Evolutionary conservation across 306 rosid genomes (phyloP).

Genomic region (Cucumis sativus): DNA sequence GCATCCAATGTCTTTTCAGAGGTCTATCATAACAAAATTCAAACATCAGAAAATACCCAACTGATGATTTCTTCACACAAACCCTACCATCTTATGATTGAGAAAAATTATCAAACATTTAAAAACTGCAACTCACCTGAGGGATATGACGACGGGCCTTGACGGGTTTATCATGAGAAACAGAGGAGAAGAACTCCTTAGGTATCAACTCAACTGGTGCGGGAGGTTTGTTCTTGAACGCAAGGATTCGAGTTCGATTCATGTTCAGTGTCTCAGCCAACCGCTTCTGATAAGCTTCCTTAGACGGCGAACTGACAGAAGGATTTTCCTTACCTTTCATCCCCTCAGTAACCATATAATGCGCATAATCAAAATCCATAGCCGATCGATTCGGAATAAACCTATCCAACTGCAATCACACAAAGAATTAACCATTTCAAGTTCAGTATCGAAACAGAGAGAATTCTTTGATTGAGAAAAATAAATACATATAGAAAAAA

Average conservation of each 20-base stretch:
- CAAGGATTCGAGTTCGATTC: conserved; percentile 55
- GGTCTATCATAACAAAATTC: conserved; percentile 26
- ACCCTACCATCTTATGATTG: background rate
- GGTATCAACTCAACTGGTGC: conserved; percentile 37
- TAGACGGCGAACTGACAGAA: conserved; percentile 29
- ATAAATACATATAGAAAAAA: background rate
- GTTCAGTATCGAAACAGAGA: background rate
- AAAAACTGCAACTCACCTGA: conserved; percentile 27
- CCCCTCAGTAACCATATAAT: conserved; percentile 38
- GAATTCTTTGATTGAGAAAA: background rate
- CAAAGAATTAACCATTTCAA: background rate
- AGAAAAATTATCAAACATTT: background rate
- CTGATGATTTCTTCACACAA: background rate
- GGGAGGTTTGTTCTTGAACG: conserved; percentile 85
- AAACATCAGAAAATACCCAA: background rate
- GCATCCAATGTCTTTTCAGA: conserved; percentile 79
- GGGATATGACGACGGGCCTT: conserved; percentile 51
- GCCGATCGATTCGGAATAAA: conserved; percentile 43
- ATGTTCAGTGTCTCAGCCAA: conserved; percentile 58
- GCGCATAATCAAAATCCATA: conserved; percentile 36
- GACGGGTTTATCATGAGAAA: conserved; percentile 18
- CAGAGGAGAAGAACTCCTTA: conserved; percentile 24
- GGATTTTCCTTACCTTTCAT: conserved; percentile 50
- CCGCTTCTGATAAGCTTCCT: conserved; percentile 41
- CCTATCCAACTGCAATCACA: conserved; percentile 28